A percentile compares a stretch with the other conserved stretches of the same genome.
Conservation (phyloP, 2,329 filamentous ascomycete species). For the Penicillium sp. region DNA sequence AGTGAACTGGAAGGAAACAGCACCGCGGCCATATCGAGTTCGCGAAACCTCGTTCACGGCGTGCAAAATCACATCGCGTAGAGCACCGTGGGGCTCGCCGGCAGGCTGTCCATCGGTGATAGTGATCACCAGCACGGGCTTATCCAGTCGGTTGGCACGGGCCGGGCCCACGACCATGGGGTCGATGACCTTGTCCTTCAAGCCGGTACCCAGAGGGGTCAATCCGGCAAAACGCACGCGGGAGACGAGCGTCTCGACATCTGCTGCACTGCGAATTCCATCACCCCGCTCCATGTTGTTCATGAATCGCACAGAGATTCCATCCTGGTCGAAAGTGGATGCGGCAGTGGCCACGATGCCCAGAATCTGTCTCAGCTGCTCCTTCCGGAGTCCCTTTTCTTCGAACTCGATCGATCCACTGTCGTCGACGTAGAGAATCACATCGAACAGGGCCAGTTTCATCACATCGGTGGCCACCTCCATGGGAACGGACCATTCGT, state of each 20-base stretch:
- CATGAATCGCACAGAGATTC: slow-evolving; percentile 66
- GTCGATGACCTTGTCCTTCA: slow-evolving; percentile 61
- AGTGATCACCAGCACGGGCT: slow-evolving; percentile 62
- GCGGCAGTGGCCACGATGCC: slow-evolving; percentile 60
- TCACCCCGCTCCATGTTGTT: slow-evolving; percentile 55
- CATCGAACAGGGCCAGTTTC: slow-evolving; percentile 59
- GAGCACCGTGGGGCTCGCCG: slow-evolving; percentile 54
- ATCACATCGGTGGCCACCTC: slow-evolving; percentile 62
- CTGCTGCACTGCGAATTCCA: slow-evolving; percentile 53
- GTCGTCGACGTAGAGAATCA: slow-evolving; percentile 63
- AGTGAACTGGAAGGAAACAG: slow-evolving; percentile 64
- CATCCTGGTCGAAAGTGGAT: slow-evolving; percentile 65
- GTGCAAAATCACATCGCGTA: slow-evolving; percentile 55
- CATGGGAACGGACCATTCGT: slow-evolving; percentile 54
- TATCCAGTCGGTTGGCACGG: slow-evolving; percentile 51
- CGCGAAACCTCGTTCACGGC: slow-evolving; percentile 50
- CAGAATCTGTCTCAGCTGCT: slow-evolving; percentile 62
- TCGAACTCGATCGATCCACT: slow-evolving; percentile 67
- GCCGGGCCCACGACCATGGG: slow-evolving; percentile 55
- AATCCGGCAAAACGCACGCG: slow-evolving; percentile 61
- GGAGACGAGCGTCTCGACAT: slow-evolving; percentile 56
- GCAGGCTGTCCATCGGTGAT: slow-evolving; percentile 65
- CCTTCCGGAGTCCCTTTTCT: slow-evolving; percentile 62
- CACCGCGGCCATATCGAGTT: slow-evolving; percentile 53
- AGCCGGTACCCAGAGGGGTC: slow-evolving; percentile 61